Evolutionary conservation across 2,329 filamentous ascomycete genomes (phyloP), one percentile per base, ranked within the genome.

Genomic region (Emmonsiellopsis sp.): DNA sequence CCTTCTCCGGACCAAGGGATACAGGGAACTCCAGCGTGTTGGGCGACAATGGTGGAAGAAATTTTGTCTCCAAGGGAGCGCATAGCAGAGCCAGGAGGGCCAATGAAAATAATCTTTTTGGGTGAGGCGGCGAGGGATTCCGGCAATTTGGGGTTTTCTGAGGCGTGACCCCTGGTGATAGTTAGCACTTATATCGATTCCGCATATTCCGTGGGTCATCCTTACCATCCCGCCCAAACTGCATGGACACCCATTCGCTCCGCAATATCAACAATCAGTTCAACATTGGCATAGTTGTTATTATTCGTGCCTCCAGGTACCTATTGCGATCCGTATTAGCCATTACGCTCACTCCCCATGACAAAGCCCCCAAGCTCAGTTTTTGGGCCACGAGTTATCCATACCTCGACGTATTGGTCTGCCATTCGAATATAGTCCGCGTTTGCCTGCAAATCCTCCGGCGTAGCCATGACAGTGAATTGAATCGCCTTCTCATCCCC

Each of bases 351-450:
- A 6, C 35, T 20, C 30, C 10, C 7, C 31, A 35, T 15, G 7
- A 47, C 32, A 37, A 37, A 35, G 35, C 9, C 5, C 20, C 20
- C 30, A 35, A 11, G 11, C 13, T 4, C n/a, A 37, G 40, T 16
- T 20, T 46, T 16, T 7, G 9, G 5, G 31, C 41, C 16, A 5
- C 13, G n/a, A 35, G 8, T 20, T 38, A 35, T 51, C 62, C 75
- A 51, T 70, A 81, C 79, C 76, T 98, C 93, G 64, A 98, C 93
- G 72, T 98, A 98, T 80, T 96, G 89, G 75, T 98, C 93, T 35
- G 93, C 93, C 93, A 98, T 97, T 70, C 93, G 84, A 71, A 98
- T 98, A 77, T 98, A 98, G 75, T 98, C 93, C 62, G 93, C 93
- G 72, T 98, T 98, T 70, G 93, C 93, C 70, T 86, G 84, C 69